Conservation (phyloP, 129 eudicot species). For the Artemisia annua region DNA sequence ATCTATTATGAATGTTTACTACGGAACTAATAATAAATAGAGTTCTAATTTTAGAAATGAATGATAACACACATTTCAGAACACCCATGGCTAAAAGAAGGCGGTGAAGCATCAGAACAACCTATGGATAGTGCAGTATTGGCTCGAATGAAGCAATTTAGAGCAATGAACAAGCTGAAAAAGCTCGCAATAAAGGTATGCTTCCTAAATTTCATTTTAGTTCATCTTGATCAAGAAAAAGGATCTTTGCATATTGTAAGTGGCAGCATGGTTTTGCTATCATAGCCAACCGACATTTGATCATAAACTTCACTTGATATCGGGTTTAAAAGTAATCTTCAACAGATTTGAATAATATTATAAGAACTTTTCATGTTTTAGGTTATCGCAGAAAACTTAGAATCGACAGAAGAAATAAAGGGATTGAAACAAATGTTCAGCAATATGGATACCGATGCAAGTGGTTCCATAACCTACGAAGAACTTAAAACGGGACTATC, state of each 20-base stretch:
- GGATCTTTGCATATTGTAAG: not conserved
- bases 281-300: not conserved
- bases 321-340: not conserved
- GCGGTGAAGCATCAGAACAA: constrained; percentile 80
- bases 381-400: constrained; percentile 83
- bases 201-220: not conserved
- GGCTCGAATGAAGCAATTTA: constrained; percentile 88
- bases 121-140: constrained; percentile 91
- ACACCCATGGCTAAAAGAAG: constrained; percentile 92
- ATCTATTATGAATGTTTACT: not conserved
- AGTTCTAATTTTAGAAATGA: not conserved
- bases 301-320: not conserved
- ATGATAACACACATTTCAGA: constrained; percentile 38
- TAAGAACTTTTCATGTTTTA: constrained; percentile 18
- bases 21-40: not conserved
- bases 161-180: constrained; percentile 96
- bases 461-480: constrained; percentile 81
- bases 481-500: constrained; percentile 74
- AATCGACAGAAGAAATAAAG: constrained; percentile 73
- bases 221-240: not conserved
- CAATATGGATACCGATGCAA: constrained; percentile 88
- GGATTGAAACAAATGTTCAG: constrained; percentile 84
- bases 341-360: not conserved
- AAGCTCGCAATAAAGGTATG: constrained; percentile 85
- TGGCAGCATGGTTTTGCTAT: not conserved